Percentiles rank a stretch among this genome's conserved stretches.
Evolutionary conservation across 2,329 filamentous ascomycete genomes (phyloP).

Genomic region (Paracamarosporium sp.): DNA sequence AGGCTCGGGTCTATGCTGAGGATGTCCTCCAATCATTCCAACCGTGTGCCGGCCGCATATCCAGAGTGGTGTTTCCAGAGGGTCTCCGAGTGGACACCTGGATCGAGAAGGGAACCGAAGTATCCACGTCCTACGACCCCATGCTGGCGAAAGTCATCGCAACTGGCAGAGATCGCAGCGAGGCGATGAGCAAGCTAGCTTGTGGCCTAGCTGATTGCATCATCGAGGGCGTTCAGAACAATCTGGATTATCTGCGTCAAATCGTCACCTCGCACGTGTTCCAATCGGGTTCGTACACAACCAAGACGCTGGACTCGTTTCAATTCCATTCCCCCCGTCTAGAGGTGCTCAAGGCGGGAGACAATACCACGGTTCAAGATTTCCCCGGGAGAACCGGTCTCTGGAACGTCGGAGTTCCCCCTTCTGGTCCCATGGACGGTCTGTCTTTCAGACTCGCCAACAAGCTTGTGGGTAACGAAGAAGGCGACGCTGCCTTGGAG

Average conservation of each 20-base stretch:
- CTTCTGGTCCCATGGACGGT: slow-evolving; percentile 68
- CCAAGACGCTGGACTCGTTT: slow-evolving; percentile 62
- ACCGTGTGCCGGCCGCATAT: slow-evolving; percentile 65
- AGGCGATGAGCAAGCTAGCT: slow-evolving; percentile 55
- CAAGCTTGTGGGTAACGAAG: slow-evolving; percentile 63
- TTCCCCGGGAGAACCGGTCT: slow-evolving; percentile 63
- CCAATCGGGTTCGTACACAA: slow-evolving; percentile 60
- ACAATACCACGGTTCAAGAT: slow-evolving; percentile 66
- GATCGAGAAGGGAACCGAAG: slow-evolving; percentile 63
- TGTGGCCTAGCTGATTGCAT: slow-evolving; percentile 53
- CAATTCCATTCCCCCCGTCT: slow-evolving; percentile 58
- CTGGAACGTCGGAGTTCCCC: slow-evolving; percentile 65
- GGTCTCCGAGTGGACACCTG: slow-evolving; percentile 68
- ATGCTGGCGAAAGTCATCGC: slow-evolving; percentile 66
- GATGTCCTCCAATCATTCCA: slow-evolving; percentile 65
- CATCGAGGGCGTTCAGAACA: slow-evolving; percentile 63
- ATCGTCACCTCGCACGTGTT: slow-evolving; percentile 59
- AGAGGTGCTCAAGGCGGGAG: slow-evolving; percentile 63
- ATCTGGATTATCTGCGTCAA: slow-evolving; percentile 61
- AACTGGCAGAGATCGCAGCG: slow-evolving; percentile 51
- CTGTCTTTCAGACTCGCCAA: slow-evolving; percentile 66
- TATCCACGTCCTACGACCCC: slow-evolving; percentile 66
- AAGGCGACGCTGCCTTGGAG: slow-evolving; percentile 62
- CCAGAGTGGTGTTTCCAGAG: slow-evolving; percentile 63
- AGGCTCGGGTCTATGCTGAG: slow-evolving; percentile 63